These are phyloP conservation scores for Pigoraptor vietnamica DNA, from an alignment of 78 protist genomes.

Conservation along the genomic window DNA sequence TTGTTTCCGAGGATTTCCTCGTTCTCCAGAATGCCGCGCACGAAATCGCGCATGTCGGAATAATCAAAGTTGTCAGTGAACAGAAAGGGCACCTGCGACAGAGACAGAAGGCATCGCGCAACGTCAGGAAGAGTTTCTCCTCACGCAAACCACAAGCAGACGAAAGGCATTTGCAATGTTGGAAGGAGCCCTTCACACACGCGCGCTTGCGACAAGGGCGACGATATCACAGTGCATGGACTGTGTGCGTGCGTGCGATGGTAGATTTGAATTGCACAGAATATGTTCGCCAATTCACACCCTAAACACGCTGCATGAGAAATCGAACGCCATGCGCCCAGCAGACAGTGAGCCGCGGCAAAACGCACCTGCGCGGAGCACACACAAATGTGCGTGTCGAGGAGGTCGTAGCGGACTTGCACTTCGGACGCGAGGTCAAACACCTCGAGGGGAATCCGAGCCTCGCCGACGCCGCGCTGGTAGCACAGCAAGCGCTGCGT, in stretches of 20 bases:
- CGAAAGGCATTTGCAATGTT: not conserved
- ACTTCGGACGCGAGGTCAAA: not conserved
- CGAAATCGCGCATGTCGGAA: slow-evolving; percentile 43
- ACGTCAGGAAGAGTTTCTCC: not conserved
- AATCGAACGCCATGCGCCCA: not conserved
- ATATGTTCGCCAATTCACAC: too few relatives aligned
- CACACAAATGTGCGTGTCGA: slow-evolving; percentile 63
- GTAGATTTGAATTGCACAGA: too few relatives aligned
- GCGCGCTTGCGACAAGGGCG: not conserved
- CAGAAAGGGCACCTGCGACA: slow-evolving; percentile 36
- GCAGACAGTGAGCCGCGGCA: not conserved
- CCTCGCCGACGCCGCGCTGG: not conserved
- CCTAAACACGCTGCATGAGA: too few relatives aligned
- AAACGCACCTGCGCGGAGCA: slow-evolving; percentile 69
- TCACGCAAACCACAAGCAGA: not conserved
- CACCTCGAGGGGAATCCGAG: not conserved
- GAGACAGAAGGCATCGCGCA: too few relatives aligned
- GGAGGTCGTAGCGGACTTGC: slow-evolving; percentile 57
- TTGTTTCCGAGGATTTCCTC: slow-evolving; percentile 46
- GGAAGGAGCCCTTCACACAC: not conserved
- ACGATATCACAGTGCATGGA: too few relatives aligned
- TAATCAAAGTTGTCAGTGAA: slow-evolving; percentile 73
- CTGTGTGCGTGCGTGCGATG: too few relatives aligned
- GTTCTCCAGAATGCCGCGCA: slow-evolving; percentile 42
- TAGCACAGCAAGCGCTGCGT: not conserved